Evolutionary conservation across 371 early-diverging fungal species (phyloP).

Genomic region (Dinochytrium kinnereticum): DNA sequence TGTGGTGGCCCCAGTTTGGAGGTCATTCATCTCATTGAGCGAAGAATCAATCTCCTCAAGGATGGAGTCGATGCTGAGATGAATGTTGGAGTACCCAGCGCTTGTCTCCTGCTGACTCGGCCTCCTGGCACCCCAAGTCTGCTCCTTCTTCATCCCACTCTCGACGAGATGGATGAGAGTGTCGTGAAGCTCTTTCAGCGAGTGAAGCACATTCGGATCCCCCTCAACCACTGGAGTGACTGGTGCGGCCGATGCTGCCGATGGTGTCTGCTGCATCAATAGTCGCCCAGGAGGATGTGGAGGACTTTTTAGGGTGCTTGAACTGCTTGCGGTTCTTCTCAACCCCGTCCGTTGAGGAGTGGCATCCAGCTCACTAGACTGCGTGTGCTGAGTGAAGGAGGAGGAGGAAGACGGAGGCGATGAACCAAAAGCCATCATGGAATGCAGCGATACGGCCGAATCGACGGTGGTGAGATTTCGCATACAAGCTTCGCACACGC

Average conservation of each 20-base stretch:
- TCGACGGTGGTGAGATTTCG: neutral
- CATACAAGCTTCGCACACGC: no score
- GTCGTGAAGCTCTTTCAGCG: conserved; percentile 6
- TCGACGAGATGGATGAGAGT: conserved; percentile 5
- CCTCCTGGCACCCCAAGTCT: neutral
- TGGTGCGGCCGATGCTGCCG: no score
- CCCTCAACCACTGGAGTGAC: no score
- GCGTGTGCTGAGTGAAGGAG: neutral
- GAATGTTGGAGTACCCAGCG: neutral
- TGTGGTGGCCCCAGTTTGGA: neutral
- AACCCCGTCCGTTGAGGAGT: no score
- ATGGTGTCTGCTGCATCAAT: no score
- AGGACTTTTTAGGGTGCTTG: no score
- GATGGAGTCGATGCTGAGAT: neutral
- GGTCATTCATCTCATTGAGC: neutral
- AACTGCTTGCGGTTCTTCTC: no score
- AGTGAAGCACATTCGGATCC: neutral
- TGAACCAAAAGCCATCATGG: neutral
- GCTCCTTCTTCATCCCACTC: neutral
- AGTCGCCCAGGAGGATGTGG: no score
- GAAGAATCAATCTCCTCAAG: neutral
- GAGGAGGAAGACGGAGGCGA: neutral
- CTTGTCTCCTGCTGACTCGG: neutral
- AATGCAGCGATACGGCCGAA: conserved; percentile 8
- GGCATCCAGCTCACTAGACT: no score